These are phyloP conservation scores for Euphorbia corollata DNA, from an alignment of 441 rosid species.

Conservation along the genomic window DNA sequence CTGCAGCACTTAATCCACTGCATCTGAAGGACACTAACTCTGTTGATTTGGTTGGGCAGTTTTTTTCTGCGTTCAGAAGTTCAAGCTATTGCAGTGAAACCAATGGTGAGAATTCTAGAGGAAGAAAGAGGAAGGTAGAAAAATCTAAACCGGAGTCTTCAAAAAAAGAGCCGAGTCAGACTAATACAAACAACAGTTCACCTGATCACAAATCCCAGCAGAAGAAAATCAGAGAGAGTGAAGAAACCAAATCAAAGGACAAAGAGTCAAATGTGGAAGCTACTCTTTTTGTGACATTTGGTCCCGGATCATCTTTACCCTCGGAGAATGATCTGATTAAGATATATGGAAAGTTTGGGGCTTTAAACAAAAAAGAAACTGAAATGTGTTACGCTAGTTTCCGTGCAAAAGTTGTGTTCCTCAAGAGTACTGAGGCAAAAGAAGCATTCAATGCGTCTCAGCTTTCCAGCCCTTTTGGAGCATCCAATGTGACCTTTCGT, in stretches of 20 bases:
- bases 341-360: conserved; percentile 48
- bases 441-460: conserved; percentile 51
- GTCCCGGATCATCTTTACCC: conserved; percentile 60
- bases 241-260: too few relatives aligned
- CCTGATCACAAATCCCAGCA: too few relatives aligned
- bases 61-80: conserved; percentile 56
- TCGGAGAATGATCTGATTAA: conserved; percentile 49
- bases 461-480: conserved; percentile 41
- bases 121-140: too few relatives aligned
- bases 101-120: too few relatives aligned
- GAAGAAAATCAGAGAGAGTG: too few relatives aligned
- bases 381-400: conserved; percentile 30
- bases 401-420: conserved; percentile 45
- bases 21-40: conserved; percentile 30
- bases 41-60: conserved; percentile 35
- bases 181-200: too few relatives aligned
- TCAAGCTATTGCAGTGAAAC: conserved; percentile 38
- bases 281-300: conserved; percentile 48
- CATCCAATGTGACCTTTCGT: conserved; percentile 37
- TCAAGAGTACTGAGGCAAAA: conserved; percentile 45
- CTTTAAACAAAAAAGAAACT: conserved; percentile 42
- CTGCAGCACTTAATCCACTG: conserved; percentile 46
- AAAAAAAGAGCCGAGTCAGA: too few relatives aligned
- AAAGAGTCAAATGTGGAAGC: too few relatives aligned
- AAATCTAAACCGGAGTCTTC: too few relatives aligned